These are phyloP conservation scores for Endogone sp. DNA, from an alignment of 192 early-diverging fungal species.

Conservation along the genomic window DNA sequence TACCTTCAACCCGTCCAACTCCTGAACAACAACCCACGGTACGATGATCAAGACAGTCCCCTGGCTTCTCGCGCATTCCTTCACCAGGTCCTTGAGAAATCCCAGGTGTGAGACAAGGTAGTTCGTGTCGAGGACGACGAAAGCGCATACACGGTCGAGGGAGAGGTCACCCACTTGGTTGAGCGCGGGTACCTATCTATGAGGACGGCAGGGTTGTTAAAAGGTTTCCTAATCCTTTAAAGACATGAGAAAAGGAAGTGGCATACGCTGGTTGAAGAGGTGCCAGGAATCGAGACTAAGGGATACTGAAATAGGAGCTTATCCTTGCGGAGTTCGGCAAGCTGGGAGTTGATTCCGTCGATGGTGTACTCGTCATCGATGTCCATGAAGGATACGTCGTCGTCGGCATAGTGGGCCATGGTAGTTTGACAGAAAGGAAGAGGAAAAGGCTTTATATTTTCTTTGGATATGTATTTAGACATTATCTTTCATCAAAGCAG, in stretches of 20 bases:
- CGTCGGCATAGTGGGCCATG: too few relatives aligned
- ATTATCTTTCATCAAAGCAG: too few relatives aligned
- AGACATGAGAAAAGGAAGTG: too few relatives aligned
- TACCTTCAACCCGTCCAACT: slow-evolving; percentile 53
- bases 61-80: neutral
- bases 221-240: too few relatives aligned
- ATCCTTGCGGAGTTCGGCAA: neutral
- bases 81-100: slow-evolving; percentile 35
- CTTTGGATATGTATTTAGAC: too few relatives aligned
- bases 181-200: neutral
- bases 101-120: slow-evolving; percentile 49
- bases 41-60: slow-evolving; percentile 38
- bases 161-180: neutral
- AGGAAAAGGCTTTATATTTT: too few relatives aligned
- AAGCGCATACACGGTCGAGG: slow-evolving; percentile 13
- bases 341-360: neutral
- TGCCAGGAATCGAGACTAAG: too few relatives aligned
- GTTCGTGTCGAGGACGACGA: slow-evolving; percentile 52
- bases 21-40: slow-evolving; percentile 56
- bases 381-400: neutral
- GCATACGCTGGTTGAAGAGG: too few relatives aligned
- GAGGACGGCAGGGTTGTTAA: neutral
- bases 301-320: neutral
- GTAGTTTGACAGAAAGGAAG: too few relatives aligned
- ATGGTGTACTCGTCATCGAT: neutral